Evolutionary conservation across 2,329 filamentous ascomycete species (phyloP).

Genomic region (Neonectria coccinea): DNA sequence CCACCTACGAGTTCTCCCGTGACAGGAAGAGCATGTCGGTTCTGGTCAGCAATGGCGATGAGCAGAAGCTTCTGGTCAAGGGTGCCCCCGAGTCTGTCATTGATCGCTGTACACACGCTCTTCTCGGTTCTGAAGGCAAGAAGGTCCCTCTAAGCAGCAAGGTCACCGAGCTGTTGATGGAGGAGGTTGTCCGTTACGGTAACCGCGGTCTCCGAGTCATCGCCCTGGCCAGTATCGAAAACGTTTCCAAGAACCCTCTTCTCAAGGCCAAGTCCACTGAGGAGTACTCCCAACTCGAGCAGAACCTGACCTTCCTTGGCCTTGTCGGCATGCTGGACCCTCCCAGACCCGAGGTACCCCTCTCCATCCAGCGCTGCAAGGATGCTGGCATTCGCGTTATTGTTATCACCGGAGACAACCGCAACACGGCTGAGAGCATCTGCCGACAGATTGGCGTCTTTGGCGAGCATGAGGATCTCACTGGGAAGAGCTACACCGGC

Average conservation of each 20-base stretch:
- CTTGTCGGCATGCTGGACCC: constrained; percentile 97
- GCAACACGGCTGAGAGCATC: constrained; percentile 96
- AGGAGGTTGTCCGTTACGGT: constrained; percentile 89
- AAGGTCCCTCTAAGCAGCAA: constrained; percentile 78
- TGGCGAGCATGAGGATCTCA: constrained; percentile 81
- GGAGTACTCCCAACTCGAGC: constrained; percentile 89
- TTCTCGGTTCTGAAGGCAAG: constrained; percentile 83
- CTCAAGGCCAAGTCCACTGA: constrained; percentile 82
- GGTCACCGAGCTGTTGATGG: constrained; percentile 76
- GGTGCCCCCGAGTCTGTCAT: constrained; percentile 95
- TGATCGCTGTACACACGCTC: constrained; percentile 86
- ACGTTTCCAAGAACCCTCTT: constrained; percentile 77
- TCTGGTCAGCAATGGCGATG: constrained; percentile 75
- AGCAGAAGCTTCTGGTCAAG: constrained; percentile 91
- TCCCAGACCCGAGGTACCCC: constrained; percentile 89
- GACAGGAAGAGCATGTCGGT: constrained; percentile 99
- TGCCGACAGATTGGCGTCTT: constrained; percentile 98
- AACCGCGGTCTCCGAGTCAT: constrained; percentile 95
- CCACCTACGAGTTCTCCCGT: constrained; percentile 96
- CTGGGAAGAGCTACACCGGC: constrained; percentile 94
- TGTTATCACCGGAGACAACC: constrained; percentile 98
- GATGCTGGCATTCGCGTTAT: constrained; percentile 95
- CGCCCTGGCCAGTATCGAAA: constrained; percentile 86
- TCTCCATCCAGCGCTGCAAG: constrained; percentile 88
- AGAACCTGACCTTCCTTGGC: constrained; percentile 93